Conservation (phyloP, 1,139 yeast species). For the Blastobotrys malaysiensis region DNA sequence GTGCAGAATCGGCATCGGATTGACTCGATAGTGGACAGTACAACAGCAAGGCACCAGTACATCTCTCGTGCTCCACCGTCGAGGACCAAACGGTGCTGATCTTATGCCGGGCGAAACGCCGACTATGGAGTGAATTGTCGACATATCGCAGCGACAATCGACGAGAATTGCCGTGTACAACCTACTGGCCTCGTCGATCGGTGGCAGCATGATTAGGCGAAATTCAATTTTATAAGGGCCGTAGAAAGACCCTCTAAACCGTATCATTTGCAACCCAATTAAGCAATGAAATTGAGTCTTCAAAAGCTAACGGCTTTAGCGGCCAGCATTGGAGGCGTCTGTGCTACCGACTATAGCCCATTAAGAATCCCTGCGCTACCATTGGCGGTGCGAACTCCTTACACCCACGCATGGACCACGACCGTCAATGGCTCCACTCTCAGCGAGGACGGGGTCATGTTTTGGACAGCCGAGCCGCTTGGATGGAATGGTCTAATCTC, state of each 20-base stretch:
- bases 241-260: background rate
- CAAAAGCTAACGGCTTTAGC: background rate
- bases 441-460: slow-evolving; percentile 7
- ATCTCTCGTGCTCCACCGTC: background rate
- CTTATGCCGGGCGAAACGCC: background rate
- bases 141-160: background rate
- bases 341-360: slow-evolving; percentile 3
- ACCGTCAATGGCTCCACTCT: slow-evolving; percentile 3
- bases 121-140: too few species aligned
- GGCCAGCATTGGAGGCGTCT: background rate
- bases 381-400: slow-evolving; percentile 9
- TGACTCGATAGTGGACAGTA: too few species aligned
- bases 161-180: background rate
- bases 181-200: background rate
- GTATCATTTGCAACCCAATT: background rate
- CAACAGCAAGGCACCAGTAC: too few species aligned
- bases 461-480: slow-evolving; percentile 5
- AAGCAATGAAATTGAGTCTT: background rate
- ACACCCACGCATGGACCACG: slow-evolving; percentile 7
- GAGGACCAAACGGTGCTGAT: background rate
- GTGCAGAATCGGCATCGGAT: too few species aligned
- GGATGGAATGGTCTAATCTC: slow-evolving; percentile 9
- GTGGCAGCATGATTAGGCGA: background rate
- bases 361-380: slow-evolving; percentile 9
- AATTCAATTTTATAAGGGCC: background rate